Conservation (phyloP, 2,329 filamentous ascomycete species). For the Claviceps paspali region DNA sequence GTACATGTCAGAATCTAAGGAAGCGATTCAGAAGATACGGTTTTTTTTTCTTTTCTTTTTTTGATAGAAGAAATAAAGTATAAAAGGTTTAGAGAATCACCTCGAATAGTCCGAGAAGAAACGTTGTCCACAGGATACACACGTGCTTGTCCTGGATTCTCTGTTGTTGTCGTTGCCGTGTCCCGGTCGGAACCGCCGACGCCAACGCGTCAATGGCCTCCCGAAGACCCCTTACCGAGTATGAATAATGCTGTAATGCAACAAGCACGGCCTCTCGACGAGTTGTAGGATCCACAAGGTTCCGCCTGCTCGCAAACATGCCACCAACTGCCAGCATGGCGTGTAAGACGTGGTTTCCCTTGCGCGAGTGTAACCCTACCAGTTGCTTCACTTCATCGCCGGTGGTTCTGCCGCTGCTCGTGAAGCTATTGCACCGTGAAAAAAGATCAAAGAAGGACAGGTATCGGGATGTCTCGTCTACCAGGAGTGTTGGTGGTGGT, state of each 20-base stretch:
- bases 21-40: no score
- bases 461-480: constrained; percentile 7
- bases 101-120: constrained; percentile 20
- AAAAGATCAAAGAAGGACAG: constrained; percentile 15
- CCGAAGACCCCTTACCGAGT: constrained; percentile 12
- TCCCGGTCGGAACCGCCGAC: no score
- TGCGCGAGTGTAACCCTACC: constrained; percentile 5
- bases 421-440: constrained; percentile 14
- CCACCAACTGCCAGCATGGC: constrained; percentile 16
- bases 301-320: constrained; percentile 1
- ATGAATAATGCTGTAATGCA: constrained; percentile 14
- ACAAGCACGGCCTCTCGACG: neutral
- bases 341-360: constrained; percentile 9
- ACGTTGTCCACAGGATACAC: constrained; percentile 18
- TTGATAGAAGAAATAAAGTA: no score
- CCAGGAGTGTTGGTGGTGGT: constrained; percentile 1
- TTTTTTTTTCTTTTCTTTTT: no score
- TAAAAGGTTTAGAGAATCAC: no score
- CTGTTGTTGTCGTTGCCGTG: neutral
- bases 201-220: constrained; percentile 6
- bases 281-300: neutral
- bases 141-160: neutral
- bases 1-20: neutral
- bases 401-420: neutral
- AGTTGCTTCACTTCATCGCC: constrained; percentile 12